Base-by-base conservation (phyloP, 148 eudicot genomes). In the Rhododendron ferrugineum region DNA sequence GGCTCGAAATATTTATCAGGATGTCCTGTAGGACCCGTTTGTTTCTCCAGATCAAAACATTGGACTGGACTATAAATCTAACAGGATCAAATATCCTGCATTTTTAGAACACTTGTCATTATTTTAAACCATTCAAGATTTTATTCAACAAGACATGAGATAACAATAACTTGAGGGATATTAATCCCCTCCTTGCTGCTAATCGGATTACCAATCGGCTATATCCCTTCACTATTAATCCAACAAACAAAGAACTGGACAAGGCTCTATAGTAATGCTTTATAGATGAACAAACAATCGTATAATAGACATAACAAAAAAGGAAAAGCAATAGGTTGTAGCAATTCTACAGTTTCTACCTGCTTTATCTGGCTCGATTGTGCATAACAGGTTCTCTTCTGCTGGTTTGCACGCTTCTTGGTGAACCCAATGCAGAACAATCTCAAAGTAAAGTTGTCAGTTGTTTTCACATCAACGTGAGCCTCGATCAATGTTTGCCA, bases 401-500 rank as follows among this genome's bases (percentile, higher is more conserved):
- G 87, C 50, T 77, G 83, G 81, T 86, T 86, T 11, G 13, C 28
- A 14, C 87, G 83, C 85, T 86, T 86, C 85, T 81, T 86, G 23
- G 87, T 86, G 64, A 86, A 86, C 14, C 84, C 87, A 82, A 86
- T 86, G 85, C 87, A 86, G 70, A 86, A 86, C 87, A 86, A 81
- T 54, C 87, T 82, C 26, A 86, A 46, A 34, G 49, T 86, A 40
- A 22, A 86, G 84, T 36, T 72, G 70, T 86, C 87, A 36, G 87
- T 86, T 7, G 87, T 86, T 32, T 86, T 86, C n/a, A 86, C 85
- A 86, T 86, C 87, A 8, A 86, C 87, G 58, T 86, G 82, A 83
- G 87, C 87, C 87, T 86, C 87, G 30, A 86, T 86, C 87, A 86
- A 74, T 20, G 87, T 81, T 75, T 86, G 87, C 87, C 85, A 86